These are phyloP conservation scores for Lasiodiplodia citricola DNA, from an alignment of 2,329 filamentous ascomycete species.

Conservation along the genomic window DNA sequence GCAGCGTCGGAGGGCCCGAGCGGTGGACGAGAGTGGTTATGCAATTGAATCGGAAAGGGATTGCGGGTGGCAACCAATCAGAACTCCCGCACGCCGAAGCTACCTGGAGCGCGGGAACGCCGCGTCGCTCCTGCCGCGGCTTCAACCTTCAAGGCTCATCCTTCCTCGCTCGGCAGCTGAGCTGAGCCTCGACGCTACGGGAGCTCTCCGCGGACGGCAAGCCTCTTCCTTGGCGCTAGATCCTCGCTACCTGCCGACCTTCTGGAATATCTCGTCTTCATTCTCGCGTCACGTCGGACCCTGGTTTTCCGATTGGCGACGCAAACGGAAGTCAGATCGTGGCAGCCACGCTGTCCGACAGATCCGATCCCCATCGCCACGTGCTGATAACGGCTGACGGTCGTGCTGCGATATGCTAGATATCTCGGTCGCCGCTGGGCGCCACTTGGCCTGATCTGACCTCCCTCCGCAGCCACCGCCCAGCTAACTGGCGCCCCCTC, in stretches of 20 bases:
- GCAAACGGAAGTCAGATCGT: background rate
- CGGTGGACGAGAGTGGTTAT: background rate
- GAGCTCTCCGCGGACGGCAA: background rate
- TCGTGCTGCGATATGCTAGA: too few species aligned
- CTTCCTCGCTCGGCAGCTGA: background rate
- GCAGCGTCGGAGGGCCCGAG: background rate
- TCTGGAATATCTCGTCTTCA: background rate
- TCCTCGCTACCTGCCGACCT: background rate
- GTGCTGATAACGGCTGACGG: background rate
- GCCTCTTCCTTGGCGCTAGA: background rate
- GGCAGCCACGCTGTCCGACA: background rate
- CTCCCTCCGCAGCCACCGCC: background rate
- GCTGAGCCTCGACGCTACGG: background rate
- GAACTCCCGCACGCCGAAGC: constrained; percentile 19
- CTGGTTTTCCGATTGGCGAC: background rate
- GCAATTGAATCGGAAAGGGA: constrained; percentile 5
- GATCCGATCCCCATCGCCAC: background rate
- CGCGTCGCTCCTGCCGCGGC: background rate
- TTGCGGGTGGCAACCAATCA: background rate
- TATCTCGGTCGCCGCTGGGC: background rate
- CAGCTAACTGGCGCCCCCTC: background rate
- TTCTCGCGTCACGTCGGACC: background rate
- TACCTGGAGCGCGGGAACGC: constrained; percentile 8
- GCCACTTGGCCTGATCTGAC: background rate
- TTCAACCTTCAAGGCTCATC: background rate